Evolutionary conservation across 164 flowering plant species (phyloP).

Genomic region (Annona cherimola): DNA sequence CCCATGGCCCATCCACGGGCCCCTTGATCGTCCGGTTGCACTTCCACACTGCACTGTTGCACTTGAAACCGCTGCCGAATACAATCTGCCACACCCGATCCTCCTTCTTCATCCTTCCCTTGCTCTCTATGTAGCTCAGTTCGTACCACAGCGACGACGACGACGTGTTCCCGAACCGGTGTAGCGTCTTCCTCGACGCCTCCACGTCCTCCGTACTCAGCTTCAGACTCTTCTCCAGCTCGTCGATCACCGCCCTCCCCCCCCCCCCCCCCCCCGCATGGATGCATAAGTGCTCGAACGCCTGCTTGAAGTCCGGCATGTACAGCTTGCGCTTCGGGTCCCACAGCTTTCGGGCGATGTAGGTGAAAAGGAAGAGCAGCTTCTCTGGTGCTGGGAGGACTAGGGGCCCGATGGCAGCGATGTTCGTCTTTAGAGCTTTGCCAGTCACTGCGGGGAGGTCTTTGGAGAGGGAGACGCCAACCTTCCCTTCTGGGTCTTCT

Average conservation of each 20-base stretch:
- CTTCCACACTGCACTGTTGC: constrained; percentile 30
- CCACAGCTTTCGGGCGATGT: constrained; percentile 4
- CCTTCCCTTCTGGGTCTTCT: constrained; percentile 18
- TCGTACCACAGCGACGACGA: constrained; percentile 39
- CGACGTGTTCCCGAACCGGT: constrained; percentile 37
- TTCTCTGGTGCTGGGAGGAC: constrained; percentile 34
- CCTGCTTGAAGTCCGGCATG: constrained; percentile 4
- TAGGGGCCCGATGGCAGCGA: constrained; percentile 26
- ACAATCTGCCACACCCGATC: constrained; percentile 33
- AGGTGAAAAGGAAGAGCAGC: constrained; percentile 17
- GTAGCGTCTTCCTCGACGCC: constrained; percentile 37
- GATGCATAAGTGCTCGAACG: constrained; percentile 15
- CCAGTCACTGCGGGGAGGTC: constrained; percentile 24
- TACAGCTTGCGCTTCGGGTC: constrained; percentile 1
- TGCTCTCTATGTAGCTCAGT: constrained; percentile 26
- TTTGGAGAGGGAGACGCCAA: constrained; percentile 34
- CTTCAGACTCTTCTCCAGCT: constrained; percentile 12
- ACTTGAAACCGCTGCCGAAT: constrained; percentile 33
- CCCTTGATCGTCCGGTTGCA: constrained; percentile 7
- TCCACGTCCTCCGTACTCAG: constrained; percentile 25
- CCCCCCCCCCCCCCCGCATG: constrained; percentile 17
- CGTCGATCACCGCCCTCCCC: constrained; percentile 16
- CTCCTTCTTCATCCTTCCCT: constrained; percentile 30
- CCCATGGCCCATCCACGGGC: constrained; percentile 17
- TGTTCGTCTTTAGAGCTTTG: constrained; percentile 26